Percentiles rank a stretch among this genome's conserved stretches.
These are phyloP conservation scores for Sechiopsis laciniata DNA, from an alignment of 306 rosid species.

Conservation along the genomic window DNA sequence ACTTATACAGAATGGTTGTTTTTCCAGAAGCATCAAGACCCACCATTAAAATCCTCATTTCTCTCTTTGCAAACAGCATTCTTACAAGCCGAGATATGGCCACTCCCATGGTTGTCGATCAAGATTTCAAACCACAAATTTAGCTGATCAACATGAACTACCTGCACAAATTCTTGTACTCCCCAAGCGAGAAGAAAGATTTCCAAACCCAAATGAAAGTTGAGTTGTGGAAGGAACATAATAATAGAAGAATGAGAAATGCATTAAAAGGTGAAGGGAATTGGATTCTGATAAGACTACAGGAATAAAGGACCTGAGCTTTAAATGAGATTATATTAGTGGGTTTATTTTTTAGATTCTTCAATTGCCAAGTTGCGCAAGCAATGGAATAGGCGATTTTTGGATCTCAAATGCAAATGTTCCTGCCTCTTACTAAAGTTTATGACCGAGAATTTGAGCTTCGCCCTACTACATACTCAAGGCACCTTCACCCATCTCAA, in stretches of 20 bases:
- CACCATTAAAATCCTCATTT: constrained; percentile 89
- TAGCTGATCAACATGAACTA: background rate
- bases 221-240: background rate
- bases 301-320: constrained; percentile 1
- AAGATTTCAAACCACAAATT: constrained; percentile 4
- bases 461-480: background rate
- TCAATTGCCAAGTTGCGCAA: constrained; percentile 7
- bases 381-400: background rate
- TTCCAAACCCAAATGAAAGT: background rate
- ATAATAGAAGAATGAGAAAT: background rate
- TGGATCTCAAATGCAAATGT: background rate
- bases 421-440: background rate
- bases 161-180: background rate
- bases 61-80: constrained; percentile 64
- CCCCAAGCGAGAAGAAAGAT: background rate
- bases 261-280: background rate
- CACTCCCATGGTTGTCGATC: constrained; percentile 47
- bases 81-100: constrained; percentile 58
- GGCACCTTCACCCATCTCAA: no score
- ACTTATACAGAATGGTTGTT: constrained; percentile 52
- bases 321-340: background rate
- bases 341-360: background rate
- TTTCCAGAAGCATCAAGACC: constrained; percentile 39
- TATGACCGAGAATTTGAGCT: background rate
- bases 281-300: constrained; percentile 12